A percentile compares a stretch with the other conserved stretches of the same genome.
phyloP scores from a whole-genome alignment of 1,284 basidiomycete genomes.

The Porodaedalea pini region DNA sequence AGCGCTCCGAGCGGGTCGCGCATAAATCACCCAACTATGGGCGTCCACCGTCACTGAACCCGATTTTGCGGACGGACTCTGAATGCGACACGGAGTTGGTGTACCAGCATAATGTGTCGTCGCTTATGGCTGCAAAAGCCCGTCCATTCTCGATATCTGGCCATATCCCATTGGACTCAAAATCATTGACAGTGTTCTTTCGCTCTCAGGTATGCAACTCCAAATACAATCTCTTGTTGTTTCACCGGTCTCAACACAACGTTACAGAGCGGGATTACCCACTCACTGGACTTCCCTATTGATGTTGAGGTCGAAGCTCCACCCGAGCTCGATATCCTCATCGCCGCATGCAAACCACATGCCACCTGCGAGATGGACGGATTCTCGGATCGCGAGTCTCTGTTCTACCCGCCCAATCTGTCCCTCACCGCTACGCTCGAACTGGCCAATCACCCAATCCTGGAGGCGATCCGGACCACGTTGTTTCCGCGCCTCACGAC shows the following conservation, averaged over 20 bases:
- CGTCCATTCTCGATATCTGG: conserved; percentile 65
- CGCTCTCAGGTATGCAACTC: conserved; percentile 57
- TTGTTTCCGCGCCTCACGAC: conserved; percentile 65
- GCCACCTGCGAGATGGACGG: conserved; percentile 51
- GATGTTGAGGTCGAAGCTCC: conserved; percentile 71
- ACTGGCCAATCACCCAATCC: conserved; percentile 72
- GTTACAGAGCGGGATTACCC: conserved; percentile 68
- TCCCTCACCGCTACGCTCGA: conserved; percentile 73
- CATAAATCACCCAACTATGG: conserved; percentile 9
- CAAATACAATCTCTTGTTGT: conserved; percentile 13
- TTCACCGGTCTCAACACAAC: conserved; percentile 11
- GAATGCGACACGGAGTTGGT: conserved; percentile 49
- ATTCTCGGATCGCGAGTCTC: conserved; percentile 56
- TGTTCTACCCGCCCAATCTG: conserved; percentile 69
- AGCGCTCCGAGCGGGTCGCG: conserved; percentile 8
- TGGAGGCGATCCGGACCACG: conserved; percentile 66
- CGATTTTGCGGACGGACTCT: not conserved
- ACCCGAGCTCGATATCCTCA: conserved; percentile 74
- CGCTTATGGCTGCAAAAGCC: conserved; percentile 55
- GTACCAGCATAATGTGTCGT: conserved; percentile 53
- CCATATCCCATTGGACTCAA: conserved; percentile 65
- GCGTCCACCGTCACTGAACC: not conserved
- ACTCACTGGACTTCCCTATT: conserved; percentile 77
- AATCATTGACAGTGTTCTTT: conserved; percentile 70
- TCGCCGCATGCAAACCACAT: conserved; percentile 68